phyloP scores from a whole-genome alignment of 2,329 filamentous ascomycete genomes.

The Stagonosporopsis cucurbitacearum region DNA sequence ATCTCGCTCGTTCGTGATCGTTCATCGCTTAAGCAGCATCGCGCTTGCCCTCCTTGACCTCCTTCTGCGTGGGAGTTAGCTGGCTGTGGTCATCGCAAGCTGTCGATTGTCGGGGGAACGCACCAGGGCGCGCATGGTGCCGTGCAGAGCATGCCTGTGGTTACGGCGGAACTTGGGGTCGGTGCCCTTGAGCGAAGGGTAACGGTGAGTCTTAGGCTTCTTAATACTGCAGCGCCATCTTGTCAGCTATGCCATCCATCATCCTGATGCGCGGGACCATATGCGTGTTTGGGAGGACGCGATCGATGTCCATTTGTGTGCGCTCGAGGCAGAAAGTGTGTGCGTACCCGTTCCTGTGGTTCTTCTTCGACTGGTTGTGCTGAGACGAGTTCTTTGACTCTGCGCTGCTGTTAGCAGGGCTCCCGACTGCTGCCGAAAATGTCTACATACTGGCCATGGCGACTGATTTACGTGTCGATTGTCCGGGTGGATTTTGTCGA shows the following conservation, averaged over 20 bases:
- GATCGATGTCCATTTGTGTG: conserved; percentile 15
- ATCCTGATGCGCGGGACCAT: conserved; percentile 1
- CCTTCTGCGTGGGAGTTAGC: conserved; percentile 72
- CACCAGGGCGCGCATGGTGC: conserved; percentile 97
- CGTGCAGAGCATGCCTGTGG: conserved; percentile 99
- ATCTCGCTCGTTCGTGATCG: conserved; percentile 41
- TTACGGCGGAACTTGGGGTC: conserved; percentile 99
- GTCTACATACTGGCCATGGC: conserved; percentile 73
- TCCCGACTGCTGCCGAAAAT: neutral
- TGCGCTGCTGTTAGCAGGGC: conserved; percentile 51
- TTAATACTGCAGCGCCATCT: conserved; percentile 76
- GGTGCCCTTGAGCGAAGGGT: conserved; percentile 97
- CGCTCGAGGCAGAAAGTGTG: conserved; percentile 20
- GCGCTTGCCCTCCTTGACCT: conserved; percentile 95
- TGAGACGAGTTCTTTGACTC: conserved; percentile 99
- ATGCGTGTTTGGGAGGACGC: neutral
- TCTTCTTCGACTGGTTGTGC: conserved; percentile 98
- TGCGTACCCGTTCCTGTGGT: conserved; percentile 97
- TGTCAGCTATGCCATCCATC: conserved; percentile 26
- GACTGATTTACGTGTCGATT: conserved; percentile 52
- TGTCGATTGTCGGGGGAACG: conserved; percentile 48
- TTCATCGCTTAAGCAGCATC: conserved; percentile 73
- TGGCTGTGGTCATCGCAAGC: neutral
- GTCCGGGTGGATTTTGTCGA: conserved; percentile 38
- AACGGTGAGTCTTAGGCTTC: conserved; percentile 99